phyloP scores from a whole-genome alignment of 768 basidiomycete genomes.

The Serendipita vermifera region DNA sequence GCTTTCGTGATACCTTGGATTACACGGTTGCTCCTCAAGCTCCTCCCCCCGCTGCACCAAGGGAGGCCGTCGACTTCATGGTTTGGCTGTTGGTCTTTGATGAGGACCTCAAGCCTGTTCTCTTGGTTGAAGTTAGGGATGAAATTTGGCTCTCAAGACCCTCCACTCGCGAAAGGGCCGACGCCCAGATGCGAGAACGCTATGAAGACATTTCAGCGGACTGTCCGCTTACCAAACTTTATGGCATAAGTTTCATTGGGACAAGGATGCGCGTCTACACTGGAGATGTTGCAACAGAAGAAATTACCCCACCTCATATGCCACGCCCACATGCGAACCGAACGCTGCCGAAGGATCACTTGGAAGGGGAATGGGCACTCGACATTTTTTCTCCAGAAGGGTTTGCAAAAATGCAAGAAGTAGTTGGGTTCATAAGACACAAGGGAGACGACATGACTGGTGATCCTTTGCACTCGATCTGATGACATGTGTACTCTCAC shows the following conservation, averaged over 20 bases:
- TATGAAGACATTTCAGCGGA: slow-evolving; percentile 23
- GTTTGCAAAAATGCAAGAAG: slow-evolving; percentile 26
- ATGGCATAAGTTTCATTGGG: slow-evolving; percentile 26
- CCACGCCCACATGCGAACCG: slow-evolving; percentile 17
- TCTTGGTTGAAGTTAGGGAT: slow-evolving; percentile 25
- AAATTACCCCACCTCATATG: slow-evolving; percentile 19
- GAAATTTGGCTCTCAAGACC: slow-evolving; percentile 21
- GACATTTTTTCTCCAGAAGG: slow-evolving; percentile 26
- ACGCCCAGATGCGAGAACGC: slow-evolving; percentile 23
- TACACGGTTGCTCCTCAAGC: slow-evolving; percentile 25
- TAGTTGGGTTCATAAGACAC: no score
- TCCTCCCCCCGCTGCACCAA: slow-evolving; percentile 17
- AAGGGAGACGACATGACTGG: no score
- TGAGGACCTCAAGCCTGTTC: slow-evolving; percentile 22
- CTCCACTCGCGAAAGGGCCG: slow-evolving; percentile 23
- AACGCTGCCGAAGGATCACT: slow-evolving; percentile 18
- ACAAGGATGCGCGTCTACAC: slow-evolving; percentile 29
- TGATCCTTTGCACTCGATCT: no score
- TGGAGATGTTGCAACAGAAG: slow-evolving; percentile 21
- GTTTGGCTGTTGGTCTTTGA: slow-evolving; percentile 25
- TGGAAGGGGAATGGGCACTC: slow-evolving; percentile 24
- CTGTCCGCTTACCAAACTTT: slow-evolving; percentile 24
- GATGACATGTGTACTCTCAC: no score
- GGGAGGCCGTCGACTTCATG: slow-evolving; percentile 21
- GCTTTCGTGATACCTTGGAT: slow-evolving; percentile 20